Evolutionary conservation across 257 asterid genomes (phyloP).

Genomic region (Scutellaria galericulata): DNA sequence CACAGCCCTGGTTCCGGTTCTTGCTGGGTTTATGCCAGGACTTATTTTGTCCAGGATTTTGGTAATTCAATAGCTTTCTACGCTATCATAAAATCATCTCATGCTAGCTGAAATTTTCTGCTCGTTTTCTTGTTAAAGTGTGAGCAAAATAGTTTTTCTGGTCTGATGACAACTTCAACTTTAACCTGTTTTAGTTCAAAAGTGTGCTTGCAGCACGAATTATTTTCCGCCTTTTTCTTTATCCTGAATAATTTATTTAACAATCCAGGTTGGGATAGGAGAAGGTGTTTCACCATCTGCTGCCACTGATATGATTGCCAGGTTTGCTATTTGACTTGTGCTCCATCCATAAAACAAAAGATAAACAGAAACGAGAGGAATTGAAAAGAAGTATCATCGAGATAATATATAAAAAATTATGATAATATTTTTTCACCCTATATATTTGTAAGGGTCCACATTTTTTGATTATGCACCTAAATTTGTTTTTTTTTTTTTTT

Average conservation of each 20-base stretch:
- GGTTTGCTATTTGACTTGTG: constrained; percentile 48
- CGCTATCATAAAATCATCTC: background rate
- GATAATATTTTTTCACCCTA: background rate
- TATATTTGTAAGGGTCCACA: background rate
- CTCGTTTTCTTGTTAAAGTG: constrained; percentile 1
- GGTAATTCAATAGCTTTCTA: constrained; percentile 51
- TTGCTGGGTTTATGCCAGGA: constrained; percentile 93
- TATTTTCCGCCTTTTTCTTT: constrained; percentile 18
- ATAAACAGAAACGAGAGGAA: constrained; percentile 13
- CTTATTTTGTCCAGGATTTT: constrained; percentile 81
- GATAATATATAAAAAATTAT: constrained; percentile 7
- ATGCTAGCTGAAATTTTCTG: constrained; percentile 7
- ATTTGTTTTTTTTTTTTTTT: background rate
- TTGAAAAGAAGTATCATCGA: background rate
- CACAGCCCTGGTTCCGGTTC: constrained; percentile 80
- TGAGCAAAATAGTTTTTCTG: constrained; percentile 12
- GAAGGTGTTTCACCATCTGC: constrained; percentile 99
- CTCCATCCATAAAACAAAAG: background rate
- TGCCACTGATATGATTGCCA: constrained; percentile 97
- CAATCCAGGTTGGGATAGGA: constrained; percentile 89
- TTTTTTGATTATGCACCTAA: background rate
- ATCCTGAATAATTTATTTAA: constrained; percentile 25
- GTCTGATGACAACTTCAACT: constrained; percentile 12
- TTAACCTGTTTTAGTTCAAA: background rate
- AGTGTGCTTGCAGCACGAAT: constrained; percentile 8